These are phyloP conservation scores for Taxawa tesnikishii DNA, from an alignment of 2,329 filamentous ascomycete species.

Conservation along the genomic window DNA sequence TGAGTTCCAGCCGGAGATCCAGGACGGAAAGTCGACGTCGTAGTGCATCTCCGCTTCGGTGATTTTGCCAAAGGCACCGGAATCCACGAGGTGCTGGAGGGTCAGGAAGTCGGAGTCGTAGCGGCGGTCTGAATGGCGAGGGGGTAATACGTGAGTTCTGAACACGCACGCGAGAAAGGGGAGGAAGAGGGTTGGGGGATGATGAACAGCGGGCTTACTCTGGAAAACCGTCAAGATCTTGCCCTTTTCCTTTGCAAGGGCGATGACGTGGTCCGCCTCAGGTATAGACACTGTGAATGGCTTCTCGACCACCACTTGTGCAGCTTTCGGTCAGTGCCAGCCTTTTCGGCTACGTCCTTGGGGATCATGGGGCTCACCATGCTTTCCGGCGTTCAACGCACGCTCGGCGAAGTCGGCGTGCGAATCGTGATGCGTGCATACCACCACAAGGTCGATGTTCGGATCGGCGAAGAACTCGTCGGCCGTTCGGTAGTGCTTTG, in stretches of 20 bases:
- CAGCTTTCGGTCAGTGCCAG: not conserved
- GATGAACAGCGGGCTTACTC: constrained; percentile 2
- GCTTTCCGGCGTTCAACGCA: constrained; percentile 21
- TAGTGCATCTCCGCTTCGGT: constrained; percentile 23
- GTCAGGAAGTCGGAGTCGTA: constrained; percentile 27
- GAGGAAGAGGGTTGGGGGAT: too few species aligned
- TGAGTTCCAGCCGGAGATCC: constrained; percentile 21
- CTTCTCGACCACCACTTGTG: constrained; percentile 26
- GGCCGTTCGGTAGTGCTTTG: constrained; percentile 21
- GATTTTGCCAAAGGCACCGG: constrained; percentile 16
- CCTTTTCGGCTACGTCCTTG: not conserved
- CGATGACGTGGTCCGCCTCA: constrained; percentile 22
- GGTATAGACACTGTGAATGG: constrained; percentile 21
- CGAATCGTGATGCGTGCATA: constrained; percentile 20
- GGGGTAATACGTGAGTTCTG: not conserved
- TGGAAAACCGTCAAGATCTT: constrained; percentile 25
- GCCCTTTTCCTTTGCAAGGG: constrained; percentile 15
- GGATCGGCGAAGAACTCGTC: constrained; percentile 22
- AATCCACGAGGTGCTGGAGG: constrained; percentile 14
- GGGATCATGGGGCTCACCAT: constrained; percentile 18
- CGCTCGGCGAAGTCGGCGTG: constrained; percentile 21
- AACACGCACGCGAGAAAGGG: not conserved
- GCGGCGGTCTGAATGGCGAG: constrained; percentile 19
- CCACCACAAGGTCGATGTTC: constrained; percentile 22
- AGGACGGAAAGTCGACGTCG: constrained; percentile 27